phyloP scores from a whole-genome alignment of 2,329 filamentous ascomycete genomes.

The Pseudogymnoascus sp. region DNA sequence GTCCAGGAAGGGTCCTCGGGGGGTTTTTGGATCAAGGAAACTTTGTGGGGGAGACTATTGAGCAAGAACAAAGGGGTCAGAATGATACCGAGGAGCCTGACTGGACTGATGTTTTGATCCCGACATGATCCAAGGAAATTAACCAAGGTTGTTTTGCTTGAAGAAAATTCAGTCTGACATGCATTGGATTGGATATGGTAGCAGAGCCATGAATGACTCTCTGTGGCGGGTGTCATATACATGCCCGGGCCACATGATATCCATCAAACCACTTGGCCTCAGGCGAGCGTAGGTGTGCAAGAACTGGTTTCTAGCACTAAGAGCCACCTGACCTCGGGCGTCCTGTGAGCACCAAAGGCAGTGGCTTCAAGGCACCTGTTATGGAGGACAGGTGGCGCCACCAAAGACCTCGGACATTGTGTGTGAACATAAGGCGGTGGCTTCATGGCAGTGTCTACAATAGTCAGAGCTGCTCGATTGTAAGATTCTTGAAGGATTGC shows the following conservation, averaged over 20 bases:
- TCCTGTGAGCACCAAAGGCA: no score
- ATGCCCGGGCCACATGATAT: not conserved
- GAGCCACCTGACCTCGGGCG: no score
- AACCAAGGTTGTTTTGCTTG: not conserved
- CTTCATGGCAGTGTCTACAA: not conserved
- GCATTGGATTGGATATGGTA: not conserved
- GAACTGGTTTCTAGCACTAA: not conserved
- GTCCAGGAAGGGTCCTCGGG: not conserved
- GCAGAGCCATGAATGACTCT: not conserved
- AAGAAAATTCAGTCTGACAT: not conserved
- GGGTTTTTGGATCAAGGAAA: not conserved
- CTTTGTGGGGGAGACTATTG: not conserved
- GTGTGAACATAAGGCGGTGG: not conserved
- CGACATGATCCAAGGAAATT: not conserved
- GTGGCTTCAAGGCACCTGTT: not conserved
- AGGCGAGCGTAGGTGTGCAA: not conserved
- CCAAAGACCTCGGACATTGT: no score
- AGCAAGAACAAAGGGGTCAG: not conserved
- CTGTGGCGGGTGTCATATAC: not conserved
- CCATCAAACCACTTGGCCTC: not conserved
- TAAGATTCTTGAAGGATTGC: not conserved
- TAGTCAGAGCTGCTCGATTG: not conserved
- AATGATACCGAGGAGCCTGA: not conserved
- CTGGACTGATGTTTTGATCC: slow-evolving; percentile 2
- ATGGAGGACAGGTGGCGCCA: not conserved